Evolutionary conservation across 106 monocot species (phyloP), one percentile per base, ranked within the genome.

Genomic region (Dendrobium officinale): DNA sequence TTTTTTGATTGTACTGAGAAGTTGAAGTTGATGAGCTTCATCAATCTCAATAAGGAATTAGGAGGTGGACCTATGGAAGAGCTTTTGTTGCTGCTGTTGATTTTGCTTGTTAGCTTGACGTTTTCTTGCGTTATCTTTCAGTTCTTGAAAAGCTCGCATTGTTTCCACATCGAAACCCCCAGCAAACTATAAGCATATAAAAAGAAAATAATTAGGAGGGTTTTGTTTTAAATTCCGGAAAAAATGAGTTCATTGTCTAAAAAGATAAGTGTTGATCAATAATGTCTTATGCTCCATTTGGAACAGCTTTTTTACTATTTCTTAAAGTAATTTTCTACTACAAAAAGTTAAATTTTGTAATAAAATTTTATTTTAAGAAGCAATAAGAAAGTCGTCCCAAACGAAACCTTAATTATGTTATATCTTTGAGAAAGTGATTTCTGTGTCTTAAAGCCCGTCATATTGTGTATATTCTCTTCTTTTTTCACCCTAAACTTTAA

Each of bases 101-200:
- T 55, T 79, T 70, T 89, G 86, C 67, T 72, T 77, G 26, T 88
- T 86, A 10, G 78, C 43, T 72, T 84, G 88, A 64, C 88, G 91
- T 55, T 83, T 81, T 2, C 81, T 80, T 47, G 89, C 86, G 81
- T 96, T 96, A n/a, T 94, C 88, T 75, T 86, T 92, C 27, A 97
- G 89, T 55, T 92, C 89, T 75, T 97, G 90, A 67, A 97, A 97
- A 22, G 92, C 94, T 45, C 87, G 85, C 96, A 97, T 97, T 37
- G 96, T 97, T 84, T 97, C 94, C 4, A 88, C 87, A 44, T 97
- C 96, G 59, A 97, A 97, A 40, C 96, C 96, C 18, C 96, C 96
- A 42, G 96, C 96, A 84, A 97, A 97, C 94, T 96, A 86, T 22
- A 49, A 22, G 4, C 19, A 66, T 47, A 72, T 1, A 70, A 33